phyloP scores from a whole-genome alignment of 2,329 filamentous ascomycete genomes.

The Colletotrichum costaricense region DNA sequence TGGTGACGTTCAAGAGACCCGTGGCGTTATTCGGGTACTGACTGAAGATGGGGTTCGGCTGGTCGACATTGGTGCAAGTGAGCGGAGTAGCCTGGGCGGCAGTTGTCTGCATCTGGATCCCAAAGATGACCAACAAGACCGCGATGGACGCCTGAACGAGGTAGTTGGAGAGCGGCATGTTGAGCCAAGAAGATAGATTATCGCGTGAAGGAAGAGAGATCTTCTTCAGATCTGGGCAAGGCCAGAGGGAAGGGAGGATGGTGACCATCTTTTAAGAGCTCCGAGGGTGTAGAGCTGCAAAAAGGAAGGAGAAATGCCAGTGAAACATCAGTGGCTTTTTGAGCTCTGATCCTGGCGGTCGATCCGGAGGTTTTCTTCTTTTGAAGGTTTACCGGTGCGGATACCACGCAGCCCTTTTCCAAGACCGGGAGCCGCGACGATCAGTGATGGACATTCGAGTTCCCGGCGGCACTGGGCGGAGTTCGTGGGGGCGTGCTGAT shows the following conservation, averaged over 20 bases:
- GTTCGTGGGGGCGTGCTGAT: conserved; percentile 3
- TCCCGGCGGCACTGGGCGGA: conserved; percentile 6
- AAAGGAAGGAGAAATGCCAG: background rate
- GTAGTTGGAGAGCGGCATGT: conserved; percentile 25
- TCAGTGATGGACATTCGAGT: conserved; percentile 7
- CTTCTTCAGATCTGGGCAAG: conserved; percentile 8
- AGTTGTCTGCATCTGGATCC: conserved; percentile 23
- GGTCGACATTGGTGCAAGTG: conserved; percentile 29
- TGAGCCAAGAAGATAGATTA: conserved; percentile 21
- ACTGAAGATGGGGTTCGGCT: conserved; percentile 57
- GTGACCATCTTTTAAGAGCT: conserved; percentile 32
- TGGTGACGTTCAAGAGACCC: conserved; percentile 65
- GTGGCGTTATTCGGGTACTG: conserved; percentile 60
- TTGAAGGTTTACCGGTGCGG: background rate
- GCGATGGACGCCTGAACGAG: conserved; percentile 31
- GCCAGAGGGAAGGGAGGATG: conserved; percentile 22
- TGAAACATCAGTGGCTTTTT: conserved; percentile 20
- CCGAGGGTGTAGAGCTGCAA: background rate
- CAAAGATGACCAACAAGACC: conserved; percentile 23
- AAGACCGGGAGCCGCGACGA: conserved; percentile 29
- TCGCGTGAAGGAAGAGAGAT: background rate
- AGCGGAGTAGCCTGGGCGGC: conserved; percentile 10
- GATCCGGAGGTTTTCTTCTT: conserved; percentile 8
- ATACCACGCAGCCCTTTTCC: background rate
- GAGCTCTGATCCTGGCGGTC: conserved; percentile 5